Conservation (phyloP, 805 yeast genomes). For the Starmerella lactis-condensi region DNA sequence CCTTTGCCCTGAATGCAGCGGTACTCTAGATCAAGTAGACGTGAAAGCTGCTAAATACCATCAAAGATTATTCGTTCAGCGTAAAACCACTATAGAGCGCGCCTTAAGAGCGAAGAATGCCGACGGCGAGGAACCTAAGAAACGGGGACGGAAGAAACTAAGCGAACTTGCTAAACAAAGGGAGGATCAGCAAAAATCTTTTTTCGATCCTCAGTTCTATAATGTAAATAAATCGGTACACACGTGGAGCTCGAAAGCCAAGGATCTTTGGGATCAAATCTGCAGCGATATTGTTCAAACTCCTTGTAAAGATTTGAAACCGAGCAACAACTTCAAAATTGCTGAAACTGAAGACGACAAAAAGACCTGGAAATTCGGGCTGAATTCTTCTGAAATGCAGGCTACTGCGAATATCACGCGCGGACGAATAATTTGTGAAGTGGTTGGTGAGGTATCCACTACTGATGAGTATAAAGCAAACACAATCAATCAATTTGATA, state of each 20-base stretch:
- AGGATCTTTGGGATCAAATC: neutral
- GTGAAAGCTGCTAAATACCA: constrained; percentile 27
- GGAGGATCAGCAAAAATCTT: constrained; percentile 1
- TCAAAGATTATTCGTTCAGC: constrained; percentile 21
- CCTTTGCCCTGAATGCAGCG: constrained; percentile 60
- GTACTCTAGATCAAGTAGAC: constrained; percentile 27
- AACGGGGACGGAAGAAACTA: constrained; percentile 5
- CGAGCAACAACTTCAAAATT: no score
- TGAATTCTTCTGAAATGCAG: constrained; percentile 27
- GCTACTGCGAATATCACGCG: constrained; percentile 33
- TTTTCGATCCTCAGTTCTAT: constrained; percentile 4
- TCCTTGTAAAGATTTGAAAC: neutral
- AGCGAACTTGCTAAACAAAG: neutral
- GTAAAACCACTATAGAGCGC: constrained; percentile 2
- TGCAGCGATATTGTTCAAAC: no score
- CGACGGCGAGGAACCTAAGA: constrained; percentile 5
- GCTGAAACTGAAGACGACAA: neutral
- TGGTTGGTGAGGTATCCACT: constrained; percentile 54
- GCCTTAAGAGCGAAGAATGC: neutral
- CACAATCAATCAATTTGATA: constrained; percentile 54
- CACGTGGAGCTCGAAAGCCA: constrained; percentile 3
- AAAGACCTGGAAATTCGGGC: constrained; percentile 6
- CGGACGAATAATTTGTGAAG: constrained; percentile 40
- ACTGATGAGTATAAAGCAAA: constrained; percentile 46
- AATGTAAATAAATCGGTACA: constrained; percentile 2